Evolutionary conservation across 192 early-diverging fungal genomes (phyloP).

Genomic region (Entomortierella parvispora): DNA sequence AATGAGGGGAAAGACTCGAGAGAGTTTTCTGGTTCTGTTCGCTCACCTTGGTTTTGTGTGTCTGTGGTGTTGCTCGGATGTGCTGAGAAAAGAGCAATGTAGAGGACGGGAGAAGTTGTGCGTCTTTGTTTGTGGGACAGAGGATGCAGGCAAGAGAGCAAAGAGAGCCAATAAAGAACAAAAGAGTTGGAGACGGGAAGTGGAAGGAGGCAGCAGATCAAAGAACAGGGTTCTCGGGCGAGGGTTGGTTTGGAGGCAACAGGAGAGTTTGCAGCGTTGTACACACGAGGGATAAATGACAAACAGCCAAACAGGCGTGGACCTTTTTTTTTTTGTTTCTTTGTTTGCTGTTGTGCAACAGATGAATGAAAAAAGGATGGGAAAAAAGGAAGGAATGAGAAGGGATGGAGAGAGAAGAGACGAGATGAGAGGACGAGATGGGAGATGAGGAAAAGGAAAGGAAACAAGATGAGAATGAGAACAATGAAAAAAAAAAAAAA

Average conservation of each 20-base stretch:
- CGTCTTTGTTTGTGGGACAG: conserved; percentile 11
- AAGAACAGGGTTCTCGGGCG: too few relatives aligned
- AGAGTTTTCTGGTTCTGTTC: neutral
- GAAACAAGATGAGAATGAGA: conserved; percentile 4
- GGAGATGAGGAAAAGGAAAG: conserved; percentile 7
- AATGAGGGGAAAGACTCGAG: neutral
- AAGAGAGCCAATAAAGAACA: neutral
- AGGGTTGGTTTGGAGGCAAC: too few relatives aligned
- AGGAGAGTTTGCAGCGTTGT: too few relatives aligned
- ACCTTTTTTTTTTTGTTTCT: too few relatives aligned
- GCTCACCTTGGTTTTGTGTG: neutral
- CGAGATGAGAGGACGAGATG: neutral
- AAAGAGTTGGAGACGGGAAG: neutral
- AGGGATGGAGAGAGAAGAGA: neutral
- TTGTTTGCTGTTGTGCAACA: too few relatives aligned
- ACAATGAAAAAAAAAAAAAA: conserved; percentile 2
- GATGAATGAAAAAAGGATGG: too few relatives aligned
- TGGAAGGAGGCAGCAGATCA: too few relatives aligned
- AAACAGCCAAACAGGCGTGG: too few relatives aligned
- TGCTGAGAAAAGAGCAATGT: too few relatives aligned
- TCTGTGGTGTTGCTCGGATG: neutral
- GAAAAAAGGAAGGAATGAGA: conserved; percentile 1
- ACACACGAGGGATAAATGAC: too few relatives aligned
- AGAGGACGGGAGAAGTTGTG: too few relatives aligned
- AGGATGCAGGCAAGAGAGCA: neutral